Base-by-base conservation (phyloP, 2,329 filamentous ascomycete species). In the Aureobasidium sp. region DNA sequence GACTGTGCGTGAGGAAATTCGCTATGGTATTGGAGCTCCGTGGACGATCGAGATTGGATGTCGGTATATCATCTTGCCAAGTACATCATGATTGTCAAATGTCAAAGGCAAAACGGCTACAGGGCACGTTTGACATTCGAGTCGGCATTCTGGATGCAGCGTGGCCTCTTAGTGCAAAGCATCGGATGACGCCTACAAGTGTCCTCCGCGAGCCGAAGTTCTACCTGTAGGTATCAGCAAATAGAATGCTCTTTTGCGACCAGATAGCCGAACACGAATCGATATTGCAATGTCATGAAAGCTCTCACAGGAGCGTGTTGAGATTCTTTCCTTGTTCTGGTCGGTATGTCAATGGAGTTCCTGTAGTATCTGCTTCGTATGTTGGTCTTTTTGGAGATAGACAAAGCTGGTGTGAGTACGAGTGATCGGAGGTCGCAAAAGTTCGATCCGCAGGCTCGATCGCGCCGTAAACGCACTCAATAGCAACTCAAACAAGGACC, bases 371-470 rank as follows among this genome's bases (percentile, higher is more conserved):
- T 12, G 9, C 15, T 14, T 20, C 17, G n/a, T 36, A 20, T 17
- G 12, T 14, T 17, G 27, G 25, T 20, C 6, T 27, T 31, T 15
- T 15, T 11, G 29, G 15, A 22, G 27, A 2, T 34, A 17, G 9
- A 34, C 17, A 57, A 36, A 17, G 11, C 27, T 8, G 22, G 9
- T n/a, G 25, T n/a, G 22, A 12, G 41, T 36, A 27, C 37, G 51
- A 55, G 14, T 20, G 4, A n/a, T 36, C 20, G 1, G 25, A 20
- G 41, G 41, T 12, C 20, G 39, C 44, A 49, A 60, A 51, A 14
- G 15, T 25, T 60, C 57, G 57, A 60, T 60, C 57, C n/a, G 7
- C 36, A 51, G 5, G 57, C 57, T 51, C 57, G 45, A 60, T 60
- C 44, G 44, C 45, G 9, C 20, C 29, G 44, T 59, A 48, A 25